Evolutionary conservation across 352 stramenopile species (phyloP).

Genomic region (Phytophthora megakarya): DNA sequence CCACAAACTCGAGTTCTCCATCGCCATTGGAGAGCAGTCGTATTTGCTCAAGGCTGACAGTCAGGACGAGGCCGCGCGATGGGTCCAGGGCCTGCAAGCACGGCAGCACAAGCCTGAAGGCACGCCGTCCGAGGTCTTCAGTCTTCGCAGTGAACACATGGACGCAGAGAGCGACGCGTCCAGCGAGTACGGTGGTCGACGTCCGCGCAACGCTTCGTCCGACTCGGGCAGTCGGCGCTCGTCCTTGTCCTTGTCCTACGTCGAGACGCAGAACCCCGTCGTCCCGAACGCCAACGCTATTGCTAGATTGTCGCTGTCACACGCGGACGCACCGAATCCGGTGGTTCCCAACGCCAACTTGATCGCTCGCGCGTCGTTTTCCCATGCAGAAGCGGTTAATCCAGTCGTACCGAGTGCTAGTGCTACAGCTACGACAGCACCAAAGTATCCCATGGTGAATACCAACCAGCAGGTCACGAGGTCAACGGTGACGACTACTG

Average conservation of each 20-base stretch:
- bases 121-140: conserved; percentile 82
- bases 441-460: conserved; percentile 81
- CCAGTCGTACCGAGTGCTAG: conserved; percentile 59
- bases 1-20: conserved; percentile 79
- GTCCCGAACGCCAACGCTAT: conserved; percentile 79
- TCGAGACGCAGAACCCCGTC: conserved; percentile 69
- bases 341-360: conserved; percentile 75
- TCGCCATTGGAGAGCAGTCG: conserved; percentile 86
- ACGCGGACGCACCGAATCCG: conserved; percentile 67
- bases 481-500: conserved; percentile 22
- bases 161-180: conserved; percentile 85
- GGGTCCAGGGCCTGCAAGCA: conserved; percentile 62
- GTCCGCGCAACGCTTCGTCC: conserved; percentile 45
- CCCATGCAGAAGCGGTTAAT: conserved; percentile 55
- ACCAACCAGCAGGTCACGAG: conserved; percentile 67
- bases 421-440: conserved; percentile 38
- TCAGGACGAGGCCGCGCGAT: conserved; percentile 59
- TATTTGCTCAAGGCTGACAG: conserved; percentile 85
- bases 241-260: conserved; percentile 51
- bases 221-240: conserved; percentile 51
- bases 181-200: conserved; percentile 66
- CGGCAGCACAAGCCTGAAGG: conserved; percentile 75
- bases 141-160: conserved; percentile 79
- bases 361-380: conserved; percentile 47
- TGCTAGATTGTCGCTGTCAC: conserved; percentile 46